Evolutionary conservation across 441 rosid species (phyloP).

Genomic region (Bruguiera hainesii): DNA sequence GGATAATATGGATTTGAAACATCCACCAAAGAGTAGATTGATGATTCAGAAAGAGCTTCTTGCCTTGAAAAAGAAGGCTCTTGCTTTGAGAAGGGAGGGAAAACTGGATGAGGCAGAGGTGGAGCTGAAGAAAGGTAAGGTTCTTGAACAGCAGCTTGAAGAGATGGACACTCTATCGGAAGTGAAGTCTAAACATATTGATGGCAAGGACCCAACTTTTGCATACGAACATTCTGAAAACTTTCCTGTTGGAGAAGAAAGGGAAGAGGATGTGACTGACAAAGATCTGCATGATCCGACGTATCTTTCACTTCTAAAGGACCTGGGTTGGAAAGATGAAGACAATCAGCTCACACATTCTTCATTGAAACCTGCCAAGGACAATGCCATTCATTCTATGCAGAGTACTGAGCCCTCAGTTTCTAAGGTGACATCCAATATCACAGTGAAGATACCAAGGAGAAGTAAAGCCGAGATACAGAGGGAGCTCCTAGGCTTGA

Average conservation of each 20-base stretch:
- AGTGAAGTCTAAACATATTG: constrained; percentile 23
- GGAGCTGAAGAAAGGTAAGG: constrained; percentile 59
- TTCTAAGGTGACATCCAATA: constrained; percentile 22
- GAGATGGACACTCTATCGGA: constrained; percentile 53
- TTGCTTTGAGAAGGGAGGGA: constrained; percentile 77
- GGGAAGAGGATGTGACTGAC: constrained; percentile 54
- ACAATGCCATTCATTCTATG: constrained; percentile 28
- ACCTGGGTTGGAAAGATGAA: constrained; percentile 73
- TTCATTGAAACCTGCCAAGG: constrained; percentile 25
- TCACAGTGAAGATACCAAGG: constrained; percentile 31
- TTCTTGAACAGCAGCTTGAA: constrained; percentile 72
- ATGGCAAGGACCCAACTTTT: constrained; percentile 23
- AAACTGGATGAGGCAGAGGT: constrained; percentile 66
- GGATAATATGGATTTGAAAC: constrained; percentile 29
- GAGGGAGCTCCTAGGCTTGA: constrained; percentile 76
- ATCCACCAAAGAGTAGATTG: constrained; percentile 47
- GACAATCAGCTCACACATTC: constrained; percentile 27
- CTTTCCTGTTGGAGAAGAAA: constrained; percentile 40
- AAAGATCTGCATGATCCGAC: constrained; percentile 64
- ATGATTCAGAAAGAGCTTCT: constrained; percentile 74
- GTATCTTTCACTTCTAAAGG: constrained; percentile 53
- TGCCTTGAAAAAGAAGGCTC: constrained; percentile 70
- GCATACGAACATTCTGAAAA: constrained; percentile 25
- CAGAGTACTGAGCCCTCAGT: constrained; percentile 18
- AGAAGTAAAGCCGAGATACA: constrained; percentile 76